Conservation (phyloP, 2,329 filamentous ascomycete genomes). For the Alternaria sp. region DNA sequence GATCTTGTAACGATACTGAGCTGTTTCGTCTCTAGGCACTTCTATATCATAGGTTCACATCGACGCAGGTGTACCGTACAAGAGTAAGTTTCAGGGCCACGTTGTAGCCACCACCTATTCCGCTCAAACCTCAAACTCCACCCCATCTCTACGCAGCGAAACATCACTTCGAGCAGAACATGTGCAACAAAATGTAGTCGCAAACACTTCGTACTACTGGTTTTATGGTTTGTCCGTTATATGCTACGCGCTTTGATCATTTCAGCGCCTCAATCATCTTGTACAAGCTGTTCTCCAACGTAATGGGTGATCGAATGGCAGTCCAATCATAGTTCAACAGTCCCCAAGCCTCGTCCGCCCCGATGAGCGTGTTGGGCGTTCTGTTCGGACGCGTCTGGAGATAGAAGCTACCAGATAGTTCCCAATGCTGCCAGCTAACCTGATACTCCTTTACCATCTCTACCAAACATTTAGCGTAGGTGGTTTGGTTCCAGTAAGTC, state of each 20-base stretch:
- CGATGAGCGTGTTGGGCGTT: slow-evolving; percentile 40
- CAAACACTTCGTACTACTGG: not conserved
- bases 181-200: not conserved
- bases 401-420: slow-evolving; percentile 44
- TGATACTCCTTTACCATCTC: slow-evolving; percentile 47
- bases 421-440: slow-evolving; percentile 46
- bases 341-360: slow-evolving; percentile 43
- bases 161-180: not conserved
- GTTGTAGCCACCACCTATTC: not conserved
- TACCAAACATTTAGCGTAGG: slow-evolving; percentile 43
- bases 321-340: slow-evolving; percentile 44
- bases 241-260: slow-evolving; percentile 1
- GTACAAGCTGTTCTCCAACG: slow-evolving; percentile 44
- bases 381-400: slow-evolving; percentile 52
- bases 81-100: accelerated
- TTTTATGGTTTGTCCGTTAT: accelerated
- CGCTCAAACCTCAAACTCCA: not conserved
- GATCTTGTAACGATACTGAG: not conserved
- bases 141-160: not conserved
- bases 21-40: accelerated
- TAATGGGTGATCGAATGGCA: slow-evolving; percentile 38
- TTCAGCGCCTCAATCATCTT: slow-evolving; percentile 44
- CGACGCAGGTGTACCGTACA: not conserved
- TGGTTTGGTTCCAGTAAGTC: slow-evolving; percentile 46
- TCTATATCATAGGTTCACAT: no score